phyloP scores from a whole-genome alignment of 208 protist genomes.

The Leishmania amazonensis region DNA sequence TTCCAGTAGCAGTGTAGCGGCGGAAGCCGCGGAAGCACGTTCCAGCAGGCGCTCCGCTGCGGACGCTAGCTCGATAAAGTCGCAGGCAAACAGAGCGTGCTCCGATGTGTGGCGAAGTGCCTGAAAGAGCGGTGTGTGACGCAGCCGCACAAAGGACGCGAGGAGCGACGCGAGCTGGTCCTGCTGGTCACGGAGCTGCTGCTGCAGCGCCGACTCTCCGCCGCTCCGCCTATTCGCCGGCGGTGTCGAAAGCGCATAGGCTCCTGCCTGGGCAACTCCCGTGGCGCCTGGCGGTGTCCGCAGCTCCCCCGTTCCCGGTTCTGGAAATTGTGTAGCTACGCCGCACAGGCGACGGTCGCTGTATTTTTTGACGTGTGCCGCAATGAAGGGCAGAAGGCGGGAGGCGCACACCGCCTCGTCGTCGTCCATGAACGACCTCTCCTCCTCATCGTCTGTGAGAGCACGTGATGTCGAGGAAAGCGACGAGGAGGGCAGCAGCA shows the following conservation, averaged over 20 bases:
- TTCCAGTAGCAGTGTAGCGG: conserved; percentile 1
- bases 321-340: conserved; percentile 3
- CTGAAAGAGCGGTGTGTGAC: conserved; percentile 31
- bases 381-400: neutral
- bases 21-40: neutral
- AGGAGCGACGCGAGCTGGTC: conserved; percentile 29
- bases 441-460: neutral
- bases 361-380: conserved; percentile 26
- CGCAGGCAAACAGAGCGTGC: conserved; percentile 44
- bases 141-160: conserved; percentile 31
- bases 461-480: neutral
- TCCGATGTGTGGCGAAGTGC: conserved; percentile 35
- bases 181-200: conserved; percentile 5
- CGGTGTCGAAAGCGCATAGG: neutral
- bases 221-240: neutral
- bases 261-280: neutral
- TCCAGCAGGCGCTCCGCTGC: conserved; percentile 46
- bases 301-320: neutral
- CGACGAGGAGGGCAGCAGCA: conserved; percentile 4
- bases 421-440: neutral
- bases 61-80: conserved; percentile 43
- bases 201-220: neutral
- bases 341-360: neutral
- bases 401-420: neutral
- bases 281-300: neutral